phyloP scores from a whole-genome alignment of 2,329 filamentous ascomycete genomes.

The Rhytidhysteron rufulum region DNA sequence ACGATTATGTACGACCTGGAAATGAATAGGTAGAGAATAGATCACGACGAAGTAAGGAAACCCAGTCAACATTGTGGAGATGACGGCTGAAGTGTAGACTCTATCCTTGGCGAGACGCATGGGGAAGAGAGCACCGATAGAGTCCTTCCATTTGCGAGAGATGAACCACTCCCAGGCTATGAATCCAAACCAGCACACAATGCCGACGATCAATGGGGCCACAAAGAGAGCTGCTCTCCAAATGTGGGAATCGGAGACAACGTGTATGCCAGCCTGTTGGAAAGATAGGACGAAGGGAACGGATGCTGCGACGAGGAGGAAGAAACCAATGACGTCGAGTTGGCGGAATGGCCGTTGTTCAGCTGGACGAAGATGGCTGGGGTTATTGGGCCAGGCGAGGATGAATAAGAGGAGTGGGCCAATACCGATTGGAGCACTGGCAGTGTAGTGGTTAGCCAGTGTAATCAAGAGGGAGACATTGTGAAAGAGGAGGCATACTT shows the following conservation, averaged over 20 bases:
- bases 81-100: slow-evolving; percentile 16
- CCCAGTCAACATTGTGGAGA: slow-evolving; percentile 8
- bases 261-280: slow-evolving; percentile 22
- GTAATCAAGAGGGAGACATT: neutral
- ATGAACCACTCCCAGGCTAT: slow-evolving; percentile 25
- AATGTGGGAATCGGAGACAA: slow-evolving; percentile 22
- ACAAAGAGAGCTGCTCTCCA: slow-evolving; percentile 11
- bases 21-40: slow-evolving; percentile 30
- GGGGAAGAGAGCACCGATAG: slow-evolving; percentile 27
- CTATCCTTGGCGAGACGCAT: slow-evolving; percentile 19
- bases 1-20: slow-evolving; percentile 27
- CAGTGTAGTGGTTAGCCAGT: slow-evolving; percentile 5
- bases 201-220: slow-evolving; percentile 15
- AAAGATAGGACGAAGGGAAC: slow-evolving; percentile 30
- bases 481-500: slow-evolving; percentile 32
- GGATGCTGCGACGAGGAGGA: slow-evolving; percentile 26
- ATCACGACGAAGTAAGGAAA: slow-evolving; percentile 26
- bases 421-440: slow-evolving; percentile 20
- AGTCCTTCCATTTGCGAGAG: slow-evolving; percentile 19
- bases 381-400: slow-evolving; percentile 27
- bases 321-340: slow-evolving; percentile 25
- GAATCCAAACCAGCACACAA: slow-evolving; percentile 12
- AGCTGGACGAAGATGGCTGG: slow-evolving; percentile 20
- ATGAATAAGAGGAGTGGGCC: slow-evolving; percentile 17
- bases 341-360: slow-evolving; percentile 20